Evolutionary conservation across 139 green algal genomes (phyloP), one percentile per base, ranked within the genome.

Genomic region (Diplosphaera chodatii): DNA sequence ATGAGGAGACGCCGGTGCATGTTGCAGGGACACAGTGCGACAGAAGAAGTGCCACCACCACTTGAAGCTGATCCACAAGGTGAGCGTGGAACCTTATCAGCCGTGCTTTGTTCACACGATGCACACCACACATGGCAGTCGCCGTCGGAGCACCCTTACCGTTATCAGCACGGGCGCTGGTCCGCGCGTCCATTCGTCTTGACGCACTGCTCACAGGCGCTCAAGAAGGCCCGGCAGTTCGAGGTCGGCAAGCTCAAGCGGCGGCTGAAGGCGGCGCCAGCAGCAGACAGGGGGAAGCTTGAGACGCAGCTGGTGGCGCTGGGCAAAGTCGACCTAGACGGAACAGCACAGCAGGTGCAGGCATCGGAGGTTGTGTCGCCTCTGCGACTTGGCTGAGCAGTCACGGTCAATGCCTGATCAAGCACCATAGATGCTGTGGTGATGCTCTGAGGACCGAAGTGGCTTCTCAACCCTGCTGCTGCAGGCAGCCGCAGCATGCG

Each of bases 161-260:
- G n/a, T n/a, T n/a, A n/a, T n/a, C n/a, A n/a, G n/a, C n/a, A n/a
- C n/a, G n/a, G n/a, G n/a, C n/a, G n/a, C n/a, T n/a, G n/a, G n/a
- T n/a, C n/a, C n/a, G n/a, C n/a, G n/a, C n/a, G n/a, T n/a, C n/a
- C n/a, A n/a, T n/a, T n/a, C n/a, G n/a, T n/a, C n/a, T n/a, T n/a
- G n/a, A n/a, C n/a, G n/a, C n/a, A n/a, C n/a, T 15, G n/a, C n/a
- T 16, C 21, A 22, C 59, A 65, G 59, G 59, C 28, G 5, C 8
- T 65, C 5, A 65, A 65, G 25, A 65, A 65, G 59, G 59, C 59
- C 5, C n/a, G 27, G 59, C 59, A 65, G 59, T 65, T 65, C 32
- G 59, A 65, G 59, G 25, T 32, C 27, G 59, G 59, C n/a, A 65
- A 65, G 59, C 4, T 65, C 27, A 65, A 31, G 27, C 59, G 59